These are phyloP conservation scores for Aschersonia sp. DNA, from an alignment of 2,329 filamentous ascomycete species.

Conservation along the genomic window DNA sequence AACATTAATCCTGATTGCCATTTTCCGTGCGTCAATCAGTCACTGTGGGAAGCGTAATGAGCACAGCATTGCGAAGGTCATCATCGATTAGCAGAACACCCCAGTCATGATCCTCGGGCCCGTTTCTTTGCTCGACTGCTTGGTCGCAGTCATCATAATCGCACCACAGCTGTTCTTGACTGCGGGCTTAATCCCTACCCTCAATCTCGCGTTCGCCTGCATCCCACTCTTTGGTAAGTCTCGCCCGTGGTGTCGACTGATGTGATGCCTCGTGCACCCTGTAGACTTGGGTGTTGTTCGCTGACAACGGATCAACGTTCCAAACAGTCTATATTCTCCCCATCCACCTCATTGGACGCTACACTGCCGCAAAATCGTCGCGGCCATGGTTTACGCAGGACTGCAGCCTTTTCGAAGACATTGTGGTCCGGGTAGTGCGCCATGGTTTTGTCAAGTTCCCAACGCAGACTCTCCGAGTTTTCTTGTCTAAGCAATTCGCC, in stretches of 20 bases:
- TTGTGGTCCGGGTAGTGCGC: slow-evolving; percentile 62
- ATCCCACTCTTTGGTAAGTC: slow-evolving; percentile 37
- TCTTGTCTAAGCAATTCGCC: slow-evolving; percentile 61
- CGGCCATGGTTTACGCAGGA: slow-evolving; percentile 49
- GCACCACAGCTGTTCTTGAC: slow-evolving; percentile 56
- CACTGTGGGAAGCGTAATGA: too few relatives aligned
- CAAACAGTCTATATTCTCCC: slow-evolving; percentile 3
- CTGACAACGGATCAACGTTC: not conserved
- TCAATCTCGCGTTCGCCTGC: slow-evolving; percentile 49
- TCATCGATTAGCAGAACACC: not conserved
- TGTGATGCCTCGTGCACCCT: not conserved
- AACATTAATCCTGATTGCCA: too few relatives aligned
- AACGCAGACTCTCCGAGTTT: slow-evolving; percentile 53
- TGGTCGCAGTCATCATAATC: slow-evolving; percentile 57
- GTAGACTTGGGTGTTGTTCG: not conserved
- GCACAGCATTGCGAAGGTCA: not conserved
- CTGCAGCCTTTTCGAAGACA: slow-evolving; percentile 61
- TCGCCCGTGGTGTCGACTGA: not conserved
- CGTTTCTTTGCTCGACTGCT: slow-evolving; percentile 62
- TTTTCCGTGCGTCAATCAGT: too few relatives aligned
- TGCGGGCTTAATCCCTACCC: slow-evolving; percentile 45
- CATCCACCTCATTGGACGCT: slow-evolving; percentile 3
- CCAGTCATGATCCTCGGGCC: slow-evolving; percentile 53
- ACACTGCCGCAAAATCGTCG: slow-evolving; percentile 7
- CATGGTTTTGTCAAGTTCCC: slow-evolving; percentile 64